Percentiles rank a stretch among this genome's conserved stretches.
Evolutionary conservation across 169 alveolate species (phyloP).

Genomic region (Plasmodium yoelii): DNA sequence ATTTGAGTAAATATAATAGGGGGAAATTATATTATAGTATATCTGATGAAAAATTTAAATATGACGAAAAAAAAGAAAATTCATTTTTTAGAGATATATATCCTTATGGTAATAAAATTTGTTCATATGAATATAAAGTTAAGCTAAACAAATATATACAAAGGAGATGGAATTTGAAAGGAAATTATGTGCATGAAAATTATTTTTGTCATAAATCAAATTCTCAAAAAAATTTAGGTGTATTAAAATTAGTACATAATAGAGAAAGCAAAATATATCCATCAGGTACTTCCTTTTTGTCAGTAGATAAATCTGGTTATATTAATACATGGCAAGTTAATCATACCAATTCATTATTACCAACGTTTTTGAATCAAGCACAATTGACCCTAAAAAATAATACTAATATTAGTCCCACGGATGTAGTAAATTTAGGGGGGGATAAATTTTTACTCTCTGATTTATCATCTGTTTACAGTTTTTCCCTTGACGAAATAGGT

Average conservation of each 20-base stretch:
- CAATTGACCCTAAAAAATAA: conserved; percentile 9
- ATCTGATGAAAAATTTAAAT: conserved; percentile 27
- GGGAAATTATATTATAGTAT: conserved; percentile 39
- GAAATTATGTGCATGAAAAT: conserved; percentile 69
- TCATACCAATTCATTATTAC: conserved; percentile 40
- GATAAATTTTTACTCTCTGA: conserved; percentile 34
- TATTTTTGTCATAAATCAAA: conserved; percentile 36
- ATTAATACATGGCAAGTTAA: conserved; percentile 48
- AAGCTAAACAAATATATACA: conserved; percentile 59
- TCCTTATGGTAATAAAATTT: conserved; percentile 69
- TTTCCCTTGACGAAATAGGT: conserved; percentile 28
- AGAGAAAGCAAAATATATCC: conserved; percentile 38
- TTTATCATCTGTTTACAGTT: conserved; percentile 9
- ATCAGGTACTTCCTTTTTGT: conserved; percentile 33
- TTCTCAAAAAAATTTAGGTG: conserved; percentile 12
- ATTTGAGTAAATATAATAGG: conserved; percentile 57
- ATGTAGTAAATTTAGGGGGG: conserved; percentile 12
- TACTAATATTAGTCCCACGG: conserved; percentile 2
- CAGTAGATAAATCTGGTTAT: conserved; percentile 60
- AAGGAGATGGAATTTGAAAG: conserved; percentile 73
- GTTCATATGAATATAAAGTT: conserved; percentile 49
- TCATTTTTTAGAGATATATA: conserved; percentile 22
- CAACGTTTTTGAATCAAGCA: conserved; percentile 19
- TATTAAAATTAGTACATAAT: conserved; percentile 50
- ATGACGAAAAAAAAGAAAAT: conserved; percentile 1